Conservation (phyloP, 768 basidiomycete genomes). For the Tricholoma sp. region DNA sequence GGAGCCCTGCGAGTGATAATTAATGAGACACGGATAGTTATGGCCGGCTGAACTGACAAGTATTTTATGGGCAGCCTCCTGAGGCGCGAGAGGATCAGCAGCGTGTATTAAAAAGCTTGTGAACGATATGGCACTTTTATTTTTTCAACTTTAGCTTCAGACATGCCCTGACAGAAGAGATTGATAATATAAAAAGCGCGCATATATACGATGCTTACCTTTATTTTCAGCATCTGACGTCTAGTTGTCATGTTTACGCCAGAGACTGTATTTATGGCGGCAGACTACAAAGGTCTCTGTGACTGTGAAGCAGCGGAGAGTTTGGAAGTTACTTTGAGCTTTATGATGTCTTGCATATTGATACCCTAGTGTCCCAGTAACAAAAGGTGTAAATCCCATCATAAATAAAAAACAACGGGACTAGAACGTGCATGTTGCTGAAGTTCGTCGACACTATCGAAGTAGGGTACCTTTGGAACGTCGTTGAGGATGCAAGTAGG, state of each 20-base stretch:
- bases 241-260: constrained; percentile 91
- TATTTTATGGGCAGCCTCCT: constrained; percentile 91
- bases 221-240: constrained; percentile 88
- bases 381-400: neutral
- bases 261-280: constrained; percentile 79
- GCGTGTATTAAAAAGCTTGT: constrained; percentile 2
- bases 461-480: constrained; percentile 46
- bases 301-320: constrained; percentile 7
- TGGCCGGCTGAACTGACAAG: constrained; percentile 39
- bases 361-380: constrained; percentile 58
- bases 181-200: constrained; percentile 2
- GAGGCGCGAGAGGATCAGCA: neutral
- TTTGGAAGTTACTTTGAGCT: constrained; percentile 66
- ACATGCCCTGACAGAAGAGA: constrained; percentile 66
- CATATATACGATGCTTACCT: constrained; percentile 42
- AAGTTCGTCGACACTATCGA: constrained; percentile 80
- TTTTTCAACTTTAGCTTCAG: constrained; percentile 97
- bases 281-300: constrained; percentile 39
- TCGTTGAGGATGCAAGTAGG: neutral
- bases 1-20: constrained; percentile 55
- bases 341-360: constrained; percentile 91
- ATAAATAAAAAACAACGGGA: neutral
- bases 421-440: constrained; percentile 63
- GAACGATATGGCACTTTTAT: constrained; percentile 56
- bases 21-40: neutral